Percentiles rank a stretch among this genome's conserved stretches.
Conservation (phyloP, 2,329 filamentous ascomycete genomes). For the Diaporthe capsici region DNA sequence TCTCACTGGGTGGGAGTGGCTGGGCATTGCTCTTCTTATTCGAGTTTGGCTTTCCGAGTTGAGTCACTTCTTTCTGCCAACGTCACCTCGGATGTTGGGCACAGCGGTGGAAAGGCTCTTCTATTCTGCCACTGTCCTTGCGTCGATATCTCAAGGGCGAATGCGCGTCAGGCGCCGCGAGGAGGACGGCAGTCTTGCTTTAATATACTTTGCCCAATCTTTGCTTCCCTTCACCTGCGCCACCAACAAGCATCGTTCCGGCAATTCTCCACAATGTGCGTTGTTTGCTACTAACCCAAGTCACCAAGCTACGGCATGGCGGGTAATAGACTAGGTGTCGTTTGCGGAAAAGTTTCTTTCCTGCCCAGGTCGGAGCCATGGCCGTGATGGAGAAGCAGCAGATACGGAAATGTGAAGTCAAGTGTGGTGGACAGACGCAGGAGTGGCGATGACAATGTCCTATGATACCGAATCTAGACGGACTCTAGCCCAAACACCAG, state of each 20-base stretch:
- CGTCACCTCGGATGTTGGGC: slow-evolving; percentile 10
- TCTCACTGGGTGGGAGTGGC: slow-evolving; percentile 35
- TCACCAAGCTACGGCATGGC: background rate
- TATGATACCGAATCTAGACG: background rate
- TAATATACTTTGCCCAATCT: slow-evolving; percentile 33
- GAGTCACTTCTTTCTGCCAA: slow-evolving; percentile 13
- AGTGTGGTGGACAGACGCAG: background rate
- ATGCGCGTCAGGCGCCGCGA: slow-evolving; percentile 17
- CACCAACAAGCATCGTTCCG: no score
- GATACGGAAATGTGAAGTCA: background rate
- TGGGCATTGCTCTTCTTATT: slow-evolving; percentile 1
- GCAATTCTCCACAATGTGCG: background rate
- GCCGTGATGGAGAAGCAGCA: background rate
- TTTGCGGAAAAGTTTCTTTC: no score
- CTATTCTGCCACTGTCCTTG: slow-evolving; percentile 25
- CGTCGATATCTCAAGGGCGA: background rate
- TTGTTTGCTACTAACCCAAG: background rate
- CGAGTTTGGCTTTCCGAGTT: background rate
- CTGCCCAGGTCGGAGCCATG: background rate
- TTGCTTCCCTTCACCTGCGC: slow-evolving; percentile 1
- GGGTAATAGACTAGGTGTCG: background rate
- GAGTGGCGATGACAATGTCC: background rate
- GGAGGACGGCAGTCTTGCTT: slow-evolving; percentile 36
- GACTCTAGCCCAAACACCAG: no score
- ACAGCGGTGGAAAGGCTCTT: background rate